Evolutionary conservation across 1,284 basidiomycete species (phyloP), one percentile per base, ranked within the genome.

Genomic region (Papiliotrema fonsecae): DNA sequence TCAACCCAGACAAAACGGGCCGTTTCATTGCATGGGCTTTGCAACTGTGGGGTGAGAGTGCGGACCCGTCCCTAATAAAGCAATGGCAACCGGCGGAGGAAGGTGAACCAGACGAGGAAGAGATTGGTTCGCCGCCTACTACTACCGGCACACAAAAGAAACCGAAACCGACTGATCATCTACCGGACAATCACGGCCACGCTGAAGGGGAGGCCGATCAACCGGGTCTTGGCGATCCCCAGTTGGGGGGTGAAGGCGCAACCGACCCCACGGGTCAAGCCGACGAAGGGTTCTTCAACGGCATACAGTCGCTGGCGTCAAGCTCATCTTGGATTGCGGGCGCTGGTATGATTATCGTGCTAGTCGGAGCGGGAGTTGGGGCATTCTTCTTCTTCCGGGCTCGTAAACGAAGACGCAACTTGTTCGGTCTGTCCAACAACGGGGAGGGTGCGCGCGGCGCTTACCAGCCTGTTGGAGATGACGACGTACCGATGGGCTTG

Each of bases 11-110:
- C 6, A 77, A 81, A 46, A 82, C 78, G 36, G 96, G 96, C 42
- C 80, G 79, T 11, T 91, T 99, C 76, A 77, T 89, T 38, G 87
- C 87, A 14, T 99, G 94, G 94, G 83, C 83, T 45, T 84, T 97
- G 76, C 84, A 86, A 54, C 79, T 99, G 22, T 99, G 92, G 90
- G 96, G 96, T 26, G 85, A 87, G n/a, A 78, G 82, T 16, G 79
- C 86, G 43, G 90, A 97, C 68, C 73, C 88, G 0, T 66, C 78
- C 6, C 79, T 83, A 48, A 83, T 85, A 7, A 79, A 78, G 57
- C 77, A 78, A 45, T 97, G 84, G 73, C 53, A 58, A 18, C 70
- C 77, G 0, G 67, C 72, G 4, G 62, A 64, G 38, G 54, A 62
- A 21, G 69, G 70, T 18, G 51, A 70, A 47, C 65, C 72, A 2